Evolutionary conservation across 2,329 filamentous ascomycete genomes (phyloP).

Genomic region (Sarocladiaceae sp.): DNA sequence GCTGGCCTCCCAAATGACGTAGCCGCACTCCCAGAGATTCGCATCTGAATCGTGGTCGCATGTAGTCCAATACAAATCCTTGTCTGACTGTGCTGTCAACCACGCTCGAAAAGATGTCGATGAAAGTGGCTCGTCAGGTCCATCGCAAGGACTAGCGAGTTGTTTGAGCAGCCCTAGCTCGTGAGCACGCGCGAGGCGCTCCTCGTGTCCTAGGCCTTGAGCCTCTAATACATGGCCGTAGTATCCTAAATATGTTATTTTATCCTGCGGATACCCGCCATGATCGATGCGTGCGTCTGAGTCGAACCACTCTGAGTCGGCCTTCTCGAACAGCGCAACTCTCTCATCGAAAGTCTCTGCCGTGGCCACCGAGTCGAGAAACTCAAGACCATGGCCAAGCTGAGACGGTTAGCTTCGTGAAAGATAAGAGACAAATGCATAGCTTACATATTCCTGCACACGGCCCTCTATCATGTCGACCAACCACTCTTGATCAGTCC

Average conservation of each 20-base stretch:
- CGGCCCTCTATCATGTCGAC: neutral
- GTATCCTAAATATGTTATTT: neutral
- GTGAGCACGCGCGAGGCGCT: neutral
- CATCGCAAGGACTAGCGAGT: neutral
- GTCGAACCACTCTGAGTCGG: neutral
- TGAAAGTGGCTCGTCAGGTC: neutral
- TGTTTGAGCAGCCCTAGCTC: neutral
- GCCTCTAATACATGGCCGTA: neutral
- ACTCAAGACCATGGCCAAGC: constrained; percentile 5
- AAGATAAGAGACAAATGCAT: neutral
- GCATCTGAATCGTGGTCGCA: neutral
- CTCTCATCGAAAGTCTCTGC: constrained; percentile 4
- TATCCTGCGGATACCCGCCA: neutral
- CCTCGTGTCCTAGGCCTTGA: neutral
- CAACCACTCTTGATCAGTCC: neutral
- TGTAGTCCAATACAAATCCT: neutral
- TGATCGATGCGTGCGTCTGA: neutral
- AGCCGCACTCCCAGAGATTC: constrained; percentile 8
- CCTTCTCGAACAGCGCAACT: neutral
- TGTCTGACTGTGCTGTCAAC: neutral
- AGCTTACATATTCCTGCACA: constrained; percentile 3
- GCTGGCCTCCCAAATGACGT: constrained; percentile 2
- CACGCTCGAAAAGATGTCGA: neutral
- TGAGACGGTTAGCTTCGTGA: neutral
- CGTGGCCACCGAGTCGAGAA: constrained; percentile 4